Base-by-base conservation (phyloP, 805 yeast species). In the Candida ascalaphidarum region DNA sequence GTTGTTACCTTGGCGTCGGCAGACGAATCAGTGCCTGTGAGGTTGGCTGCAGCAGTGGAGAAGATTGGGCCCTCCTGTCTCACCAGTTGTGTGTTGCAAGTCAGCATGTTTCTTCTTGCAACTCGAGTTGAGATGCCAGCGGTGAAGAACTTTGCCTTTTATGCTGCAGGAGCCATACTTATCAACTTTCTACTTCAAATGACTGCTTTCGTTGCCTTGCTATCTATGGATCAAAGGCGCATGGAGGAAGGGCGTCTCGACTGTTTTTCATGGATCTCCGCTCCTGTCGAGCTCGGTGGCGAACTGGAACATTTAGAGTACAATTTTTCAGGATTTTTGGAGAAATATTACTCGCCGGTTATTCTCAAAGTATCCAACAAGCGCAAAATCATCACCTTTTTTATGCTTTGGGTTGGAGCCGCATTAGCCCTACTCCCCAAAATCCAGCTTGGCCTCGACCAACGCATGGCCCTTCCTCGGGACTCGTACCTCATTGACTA, bases 121-220 rank as follows among this genome's bases (percentile, higher is more conserved):
- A 65, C 94, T 1, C 52, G 65, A 4, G 96, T 92, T 5, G 68
- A 78, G 9, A 92, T 92, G 96, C 97, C 97, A 2, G 97, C 97
- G 0, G 97, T 89, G 12, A 69, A 80, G 37, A 92, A 88, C 52
- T 89, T 89, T 63, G 96, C 98, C 0, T 54, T 81, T 10, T 92
- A 84, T 46, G 83, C 95, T 5, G 88, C 95, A 0, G 81, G 85
- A 11, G 89, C 97, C 0, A 78, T 89, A 3, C 44, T 81, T 5
- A 58, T 83, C 41, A 88, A 89, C 48, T 77, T 89, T 1, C 23
- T 74, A 0, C 59, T 89, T 17, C 97, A 89, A 47, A 54, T 86
- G 50, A 84, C 96, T 0, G 73, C 80, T 18, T 88, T 89, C 50
- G 68, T 85, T 3, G 69, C 94, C 0, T 65, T 85, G 1, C 52